Conservation (phyloP, 306 rosid species). For the Fragaria iinumae region DNA sequence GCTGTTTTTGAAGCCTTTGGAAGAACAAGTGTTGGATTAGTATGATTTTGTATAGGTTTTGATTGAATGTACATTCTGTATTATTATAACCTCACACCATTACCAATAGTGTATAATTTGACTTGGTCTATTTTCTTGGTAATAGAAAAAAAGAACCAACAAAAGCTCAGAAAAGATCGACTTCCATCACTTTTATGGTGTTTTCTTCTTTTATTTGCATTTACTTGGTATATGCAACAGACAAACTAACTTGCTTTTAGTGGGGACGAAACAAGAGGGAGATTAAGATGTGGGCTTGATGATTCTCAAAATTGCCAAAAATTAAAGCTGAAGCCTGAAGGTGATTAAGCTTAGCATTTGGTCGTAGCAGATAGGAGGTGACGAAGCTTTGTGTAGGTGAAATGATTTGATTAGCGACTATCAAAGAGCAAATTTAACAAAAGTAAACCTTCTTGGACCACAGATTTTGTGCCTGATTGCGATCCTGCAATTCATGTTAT, state of each 20-base stretch:
- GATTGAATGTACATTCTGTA: slow-evolving; percentile 61
- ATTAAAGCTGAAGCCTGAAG: too few relatives aligned
- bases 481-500: background rate
- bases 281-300: too few relatives aligned
- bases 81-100: slow-evolving; percentile 44
- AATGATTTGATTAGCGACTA: too few relatives aligned
- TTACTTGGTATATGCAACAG: background rate
- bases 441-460: background rate
- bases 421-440: background rate
- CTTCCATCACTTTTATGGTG: background rate
- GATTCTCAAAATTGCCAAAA: too few relatives aligned
- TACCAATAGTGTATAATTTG: slow-evolving; percentile 41
- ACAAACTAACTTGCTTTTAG: too few relatives aligned
- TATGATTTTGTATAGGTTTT: slow-evolving; percentile 68
- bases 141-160: background rate
- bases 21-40: slow-evolving; percentile 24
- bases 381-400: too few relatives aligned
- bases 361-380: too few relatives aligned
- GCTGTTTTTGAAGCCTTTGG: slow-evolving; percentile 33
- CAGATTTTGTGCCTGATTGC: background rate
- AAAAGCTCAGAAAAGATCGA: slow-evolving; percentile 11
- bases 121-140: slow-evolving; percentile 34
- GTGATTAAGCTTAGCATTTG: too few relatives aligned
- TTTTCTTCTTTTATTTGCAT: background rate
- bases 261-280: too few relatives aligned